Percentiles rank a stretch among this genome's conserved stretches.
Conservation (phyloP, 2,329 filamentous ascomycete genomes). For the Fusarium pseudonygamai region DNA sequence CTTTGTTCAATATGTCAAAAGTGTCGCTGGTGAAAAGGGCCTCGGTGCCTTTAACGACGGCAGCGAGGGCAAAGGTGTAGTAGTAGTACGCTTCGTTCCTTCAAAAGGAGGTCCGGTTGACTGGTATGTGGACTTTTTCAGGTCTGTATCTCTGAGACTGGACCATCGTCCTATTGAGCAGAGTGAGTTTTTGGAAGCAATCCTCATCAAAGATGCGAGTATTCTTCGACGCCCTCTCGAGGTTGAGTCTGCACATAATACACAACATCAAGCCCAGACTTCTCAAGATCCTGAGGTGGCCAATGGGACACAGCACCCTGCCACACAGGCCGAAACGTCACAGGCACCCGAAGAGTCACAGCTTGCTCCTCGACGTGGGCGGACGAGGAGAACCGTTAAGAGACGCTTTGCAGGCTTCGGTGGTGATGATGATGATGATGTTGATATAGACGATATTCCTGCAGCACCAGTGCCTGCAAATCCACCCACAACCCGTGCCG, state of each 20-base stretch:
- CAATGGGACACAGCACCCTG: conserved; percentile 1
- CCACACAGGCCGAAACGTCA: conserved; percentile 10
- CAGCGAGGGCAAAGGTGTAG: conserved; percentile 74
- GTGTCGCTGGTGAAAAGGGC: conserved; percentile 78
- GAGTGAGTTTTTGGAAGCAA: conserved; percentile 90
- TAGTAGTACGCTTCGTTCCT: conserved; percentile 78
- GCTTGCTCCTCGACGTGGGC: conserved; percentile 32
- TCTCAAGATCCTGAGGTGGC: conserved; percentile 6
- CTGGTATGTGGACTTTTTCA: conserved; percentile 78
- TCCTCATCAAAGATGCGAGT: conserved; percentile 81
- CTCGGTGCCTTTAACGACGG: conserved; percentile 71
- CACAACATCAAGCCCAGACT: conserved; percentile 25
- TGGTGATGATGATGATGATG: conserved; percentile 50
- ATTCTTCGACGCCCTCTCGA: conserved; percentile 75
- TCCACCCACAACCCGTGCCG: not conserved
- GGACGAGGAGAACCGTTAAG: conserved; percentile 53
- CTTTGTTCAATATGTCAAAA: conserved; percentile 80
- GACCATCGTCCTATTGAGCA: conserved; percentile 88
- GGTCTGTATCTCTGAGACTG: conserved; percentile 73
- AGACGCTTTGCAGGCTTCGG: conserved; percentile 80
- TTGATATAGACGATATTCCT: conserved; percentile 46
- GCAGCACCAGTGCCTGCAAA: conserved; percentile 1
- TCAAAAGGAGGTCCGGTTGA: conserved; percentile 62
- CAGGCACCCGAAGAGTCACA: conserved; percentile 39
- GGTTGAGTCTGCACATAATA: conserved; percentile 48